Percentiles rank a stretch among this genome's conserved stretches.
These are phyloP conservation scores for Conticribra guillardii DNA, from an alignment of 108 stramenopile genomes.

Conservation along the genomic window DNA sequence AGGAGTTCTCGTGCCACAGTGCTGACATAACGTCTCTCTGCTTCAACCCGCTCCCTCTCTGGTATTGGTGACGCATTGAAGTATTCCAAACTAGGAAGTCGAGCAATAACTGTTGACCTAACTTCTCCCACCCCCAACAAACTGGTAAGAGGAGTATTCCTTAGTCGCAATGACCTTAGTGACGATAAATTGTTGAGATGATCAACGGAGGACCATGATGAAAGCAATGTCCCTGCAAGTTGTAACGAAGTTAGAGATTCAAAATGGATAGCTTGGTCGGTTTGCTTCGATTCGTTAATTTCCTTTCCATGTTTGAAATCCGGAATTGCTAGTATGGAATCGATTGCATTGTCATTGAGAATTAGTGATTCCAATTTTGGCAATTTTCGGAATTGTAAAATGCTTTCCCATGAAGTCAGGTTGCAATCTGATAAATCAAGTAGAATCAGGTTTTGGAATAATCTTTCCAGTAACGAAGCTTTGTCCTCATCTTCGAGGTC, in stretches of 20 bases:
- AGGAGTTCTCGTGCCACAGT: slow-evolving; percentile 61
- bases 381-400: slow-evolving; percentile 53
- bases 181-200: slow-evolving; percentile 46
- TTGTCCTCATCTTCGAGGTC: background rate
- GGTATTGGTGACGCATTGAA: slow-evolving; percentile 81
- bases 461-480: slow-evolving; percentile 8
- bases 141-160: slow-evolving; percentile 74
- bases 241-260: slow-evolving; percentile 60
- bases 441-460: slow-evolving; percentile 59
- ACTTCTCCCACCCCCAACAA: slow-evolving; percentile 75
- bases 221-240: slow-evolving; percentile 68
- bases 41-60: slow-evolving; percentile 70
- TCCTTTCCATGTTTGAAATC: slow-evolving; percentile 4
- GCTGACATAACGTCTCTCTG: slow-evolving; percentile 84
- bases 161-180: slow-evolving; percentile 62
- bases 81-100: slow-evolving; percentile 59
- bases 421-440: slow-evolving; percentile 81
- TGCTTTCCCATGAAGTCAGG: slow-evolving; percentile 60
- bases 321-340: slow-evolving; percentile 23
- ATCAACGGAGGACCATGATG: slow-evolving; percentile 74
- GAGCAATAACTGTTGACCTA: slow-evolving; percentile 76
- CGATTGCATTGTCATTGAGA: slow-evolving; percentile 79
- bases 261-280: slow-evolving; percentile 25
- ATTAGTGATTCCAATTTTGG: slow-evolving; percentile 74
- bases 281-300: background rate